phyloP scores from a whole-genome alignment of 2,329 filamentous ascomycete genomes.

The Gaeumannomyces sp. region DNA sequence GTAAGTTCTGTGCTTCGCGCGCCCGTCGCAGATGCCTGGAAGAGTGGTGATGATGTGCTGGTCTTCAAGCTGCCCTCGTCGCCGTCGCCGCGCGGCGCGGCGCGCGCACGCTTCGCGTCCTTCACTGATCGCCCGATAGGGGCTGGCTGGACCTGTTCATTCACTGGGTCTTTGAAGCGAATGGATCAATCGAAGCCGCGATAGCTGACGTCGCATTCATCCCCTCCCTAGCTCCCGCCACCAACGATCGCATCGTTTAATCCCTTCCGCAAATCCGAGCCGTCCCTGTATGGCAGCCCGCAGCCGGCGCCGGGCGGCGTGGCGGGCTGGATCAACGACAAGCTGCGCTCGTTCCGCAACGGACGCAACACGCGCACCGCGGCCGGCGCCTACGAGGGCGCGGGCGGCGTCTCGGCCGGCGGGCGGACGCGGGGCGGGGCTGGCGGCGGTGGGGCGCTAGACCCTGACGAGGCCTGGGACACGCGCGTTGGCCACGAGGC shows the following conservation, averaged over 20 bases:
- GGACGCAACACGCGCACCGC: conserved; percentile 56
- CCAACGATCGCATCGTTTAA: conserved; percentile 9
- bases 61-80: neutral
- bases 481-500: conserved; percentile 69
- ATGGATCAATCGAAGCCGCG: neutral
- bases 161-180: too few relatives aligned
- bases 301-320: conserved; percentile 56
- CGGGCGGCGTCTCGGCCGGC: conserved; percentile 26
- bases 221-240: conserved; percentile 12
- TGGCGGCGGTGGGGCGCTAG: conserved; percentile 57
- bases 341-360: conserved; percentile 57
- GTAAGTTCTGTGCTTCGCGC: conserved; percentile 33
- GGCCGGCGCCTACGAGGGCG: conserved; percentile 64
- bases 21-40: neutral
- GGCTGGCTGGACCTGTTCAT: too few relatives aligned
- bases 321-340: conserved; percentile 66
- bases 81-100: too few relatives aligned
- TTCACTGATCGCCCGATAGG: too few relatives aligned
- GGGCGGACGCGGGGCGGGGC: conserved; percentile 13
- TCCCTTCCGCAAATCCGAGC: conserved; percentile 55
- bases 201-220: neutral
- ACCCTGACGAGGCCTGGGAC: conserved; percentile 85
- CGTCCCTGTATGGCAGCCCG: conserved; percentile 36
- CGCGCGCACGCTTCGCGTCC: neutral
- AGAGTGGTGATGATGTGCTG: neutral